Evolutionary conservation across 257 asterid species (phyloP).

Genomic region (Pogostemon cablin): DNA sequence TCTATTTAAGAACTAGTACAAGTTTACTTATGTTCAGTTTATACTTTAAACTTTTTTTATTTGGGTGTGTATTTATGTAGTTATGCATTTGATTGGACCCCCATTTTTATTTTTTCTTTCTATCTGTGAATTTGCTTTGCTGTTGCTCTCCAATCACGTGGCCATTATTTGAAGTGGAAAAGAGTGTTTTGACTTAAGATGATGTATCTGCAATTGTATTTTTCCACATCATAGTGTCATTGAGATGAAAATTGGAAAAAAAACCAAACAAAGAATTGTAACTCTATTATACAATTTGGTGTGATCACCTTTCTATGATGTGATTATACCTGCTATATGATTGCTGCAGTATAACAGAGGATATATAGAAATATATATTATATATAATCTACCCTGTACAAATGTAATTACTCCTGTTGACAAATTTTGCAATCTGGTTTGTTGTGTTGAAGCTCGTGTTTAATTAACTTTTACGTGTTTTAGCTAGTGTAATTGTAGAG

Average conservation of each 20-base stretch:
- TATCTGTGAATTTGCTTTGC: slow-evolving; percentile 17
- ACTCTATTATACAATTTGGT: slow-evolving; percentile 7
- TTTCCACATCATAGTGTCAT: slow-evolving; percentile 13
- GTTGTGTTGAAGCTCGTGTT: background rate
- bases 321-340: background rate
- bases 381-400: background rate
- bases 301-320: background rate
- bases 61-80: background rate
- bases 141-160: slow-evolving; percentile 17
- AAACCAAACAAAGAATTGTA: background rate
- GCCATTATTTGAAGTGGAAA: slow-evolving; percentile 9
- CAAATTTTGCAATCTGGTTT: background rate
- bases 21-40: background rate
- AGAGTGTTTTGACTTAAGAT: slow-evolving; percentile 12
- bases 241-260: slow-evolving; percentile 2
- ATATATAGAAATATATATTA: slow-evolving; percentile 5
- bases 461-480: background rate
- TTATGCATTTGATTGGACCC: slow-evolving; percentile 11
- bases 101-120: background rate
- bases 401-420: background rate
- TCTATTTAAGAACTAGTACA: slow-evolving; percentile 1
- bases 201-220: slow-evolving; percentile 4
- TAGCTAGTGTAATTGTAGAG: slow-evolving; percentile 19
- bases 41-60: background rate
- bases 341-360: slow-evolving; percentile 9